Conservation (phyloP, 352 stramenopile species). For the Globisporangium parvum region DNA sequence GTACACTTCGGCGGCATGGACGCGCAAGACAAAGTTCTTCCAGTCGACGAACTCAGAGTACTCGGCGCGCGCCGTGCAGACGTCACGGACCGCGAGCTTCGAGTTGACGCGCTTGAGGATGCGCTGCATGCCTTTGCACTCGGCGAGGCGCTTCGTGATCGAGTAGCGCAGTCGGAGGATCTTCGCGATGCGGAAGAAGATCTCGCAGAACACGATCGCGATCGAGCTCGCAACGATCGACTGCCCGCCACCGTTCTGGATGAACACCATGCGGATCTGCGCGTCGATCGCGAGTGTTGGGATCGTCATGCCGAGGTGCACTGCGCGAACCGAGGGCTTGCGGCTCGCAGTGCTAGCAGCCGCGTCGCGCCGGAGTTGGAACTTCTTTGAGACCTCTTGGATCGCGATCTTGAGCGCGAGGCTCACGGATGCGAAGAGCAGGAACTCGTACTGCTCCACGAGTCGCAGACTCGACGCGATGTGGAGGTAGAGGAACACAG, state of each 20-base stretch:
- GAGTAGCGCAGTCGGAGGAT: constrained; percentile 20
- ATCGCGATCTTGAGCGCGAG: constrained; percentile 25
- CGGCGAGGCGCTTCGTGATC: constrained; percentile 15
- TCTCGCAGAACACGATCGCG: constrained; percentile 21
- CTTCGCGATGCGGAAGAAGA: constrained; percentile 33
- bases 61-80: constrained; percentile 18
- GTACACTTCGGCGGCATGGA: constrained; percentile 44
- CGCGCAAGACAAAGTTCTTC: constrained; percentile 23
- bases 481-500: constrained; percentile 21
- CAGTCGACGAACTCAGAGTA: constrained; percentile 34
- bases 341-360: not conserved
- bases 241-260: constrained; percentile 14
- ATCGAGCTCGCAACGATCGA: constrained; percentile 18
- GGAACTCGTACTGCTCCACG: constrained; percentile 17
- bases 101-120: constrained; percentile 29
- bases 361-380: constrained; percentile 12
- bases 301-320: constrained; percentile 24
- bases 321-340: constrained; percentile 16
- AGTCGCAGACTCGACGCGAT: constrained; percentile 14
- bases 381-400: constrained; percentile 22
- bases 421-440: constrained; percentile 21
- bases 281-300: constrained; percentile 27
- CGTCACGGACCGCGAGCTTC: constrained; percentile 16
- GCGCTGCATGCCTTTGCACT: constrained; percentile 24
- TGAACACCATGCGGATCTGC: constrained; percentile 29